phyloP scores from a whole-genome alignment of 2,329 filamentous ascomycete species.

The Aspergillus candidus region DNA sequence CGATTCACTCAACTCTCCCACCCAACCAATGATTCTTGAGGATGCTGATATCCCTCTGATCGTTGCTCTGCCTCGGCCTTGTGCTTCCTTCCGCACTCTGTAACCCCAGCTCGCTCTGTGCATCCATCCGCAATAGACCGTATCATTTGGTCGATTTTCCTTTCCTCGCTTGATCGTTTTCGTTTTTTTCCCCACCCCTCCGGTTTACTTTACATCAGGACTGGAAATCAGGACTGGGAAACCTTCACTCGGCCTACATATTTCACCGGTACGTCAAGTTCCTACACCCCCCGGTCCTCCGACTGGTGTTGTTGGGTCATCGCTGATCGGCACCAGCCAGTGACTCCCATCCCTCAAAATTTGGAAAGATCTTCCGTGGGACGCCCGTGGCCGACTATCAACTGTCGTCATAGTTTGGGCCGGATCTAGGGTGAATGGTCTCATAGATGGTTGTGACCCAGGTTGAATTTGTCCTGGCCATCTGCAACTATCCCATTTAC shows the following conservation, averaged over 20 bases:
- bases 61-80: conserved; percentile 7
- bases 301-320: conserved; percentile 1
- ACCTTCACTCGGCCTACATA: neutral
- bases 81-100: conserved; percentile 4
- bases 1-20: conserved; percentile 14
- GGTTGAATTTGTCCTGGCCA: too few species aligned
- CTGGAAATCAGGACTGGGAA: neutral
- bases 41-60: conserved; percentile 12
- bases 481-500: too few species aligned
- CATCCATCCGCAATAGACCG: conserved; percentile 3
- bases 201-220: neutral
- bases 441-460: neutral
- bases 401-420: conserved; percentile 1
- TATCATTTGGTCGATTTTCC: neutral
- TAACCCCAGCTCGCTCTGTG: neutral
- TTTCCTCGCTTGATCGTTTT: neutral
- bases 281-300: neutral
- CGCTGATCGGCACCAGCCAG: conserved; percentile 10
- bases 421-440: neutral
- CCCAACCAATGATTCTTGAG: conserved; percentile 4
- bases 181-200: neutral
- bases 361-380: conserved; percentile 4
- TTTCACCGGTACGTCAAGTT: conserved; percentile 5
- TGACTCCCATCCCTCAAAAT: neutral
- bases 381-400: neutral